Evolutionary conservation across 441 rosid genomes (phyloP).

Genomic region (Macaranga tanarius): DNA sequence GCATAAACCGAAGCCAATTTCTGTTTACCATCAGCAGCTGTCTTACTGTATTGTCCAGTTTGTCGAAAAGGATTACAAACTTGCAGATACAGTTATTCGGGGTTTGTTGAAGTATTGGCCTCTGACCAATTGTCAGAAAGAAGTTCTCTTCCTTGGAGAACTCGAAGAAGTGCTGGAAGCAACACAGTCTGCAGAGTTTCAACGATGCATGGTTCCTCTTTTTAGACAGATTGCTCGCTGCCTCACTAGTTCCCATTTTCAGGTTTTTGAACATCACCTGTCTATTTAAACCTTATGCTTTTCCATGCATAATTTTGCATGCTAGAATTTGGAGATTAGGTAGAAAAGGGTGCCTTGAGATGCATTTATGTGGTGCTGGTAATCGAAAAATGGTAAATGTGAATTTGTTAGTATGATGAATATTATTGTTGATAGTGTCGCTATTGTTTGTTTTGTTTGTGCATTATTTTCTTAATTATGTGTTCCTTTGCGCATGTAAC

Average conservation of each 20-base stretch:
- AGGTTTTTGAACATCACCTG: slow-evolving; percentile 45
- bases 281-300: slow-evolving; percentile 6
- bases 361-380: background rate
- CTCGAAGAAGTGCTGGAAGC: slow-evolving; percentile 97
- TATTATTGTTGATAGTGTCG: background rate
- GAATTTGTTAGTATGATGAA: slow-evolving; percentile 1
- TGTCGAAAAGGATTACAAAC: slow-evolving; percentile 87
- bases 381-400: background rate
- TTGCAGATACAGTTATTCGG: slow-evolving; percentile 83
- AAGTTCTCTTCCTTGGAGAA: slow-evolving; percentile 87
- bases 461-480: background rate
- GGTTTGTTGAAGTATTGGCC: slow-evolving; percentile 97
- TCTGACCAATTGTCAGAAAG: slow-evolving; percentile 79
- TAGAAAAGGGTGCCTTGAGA: background rate
- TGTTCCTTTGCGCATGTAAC: background rate
- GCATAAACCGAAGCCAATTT: slow-evolving; percentile 83
- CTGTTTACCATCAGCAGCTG: slow-evolving; percentile 79
- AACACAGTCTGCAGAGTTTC: slow-evolving; percentile 85
- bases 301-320: background rate
- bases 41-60: slow-evolving; percentile 85
- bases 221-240: slow-evolving; percentile 89
- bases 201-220: slow-evolving; percentile 82
- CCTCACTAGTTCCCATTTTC: slow-evolving; percentile 88
- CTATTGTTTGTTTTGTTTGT: background rate
- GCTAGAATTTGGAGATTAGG: background rate